These are phyloP conservation scores for Microdochium trichocladiopsis DNA, from an alignment of 2,329 filamentous ascomycete genomes.

Conservation along the genomic window DNA sequence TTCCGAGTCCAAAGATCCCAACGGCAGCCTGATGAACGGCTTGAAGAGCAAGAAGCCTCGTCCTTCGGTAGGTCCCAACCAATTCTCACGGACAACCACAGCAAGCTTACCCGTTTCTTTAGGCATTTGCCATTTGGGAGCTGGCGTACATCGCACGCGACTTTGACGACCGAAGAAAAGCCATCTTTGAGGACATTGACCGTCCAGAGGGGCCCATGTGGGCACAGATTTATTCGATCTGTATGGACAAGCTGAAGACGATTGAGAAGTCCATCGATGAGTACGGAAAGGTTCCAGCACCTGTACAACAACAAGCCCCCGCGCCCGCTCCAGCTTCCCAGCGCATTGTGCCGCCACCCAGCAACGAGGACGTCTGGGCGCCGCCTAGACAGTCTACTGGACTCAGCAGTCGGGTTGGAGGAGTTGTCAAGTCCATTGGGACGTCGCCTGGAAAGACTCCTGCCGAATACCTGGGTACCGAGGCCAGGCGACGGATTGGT, in stretches of 20 bases:
- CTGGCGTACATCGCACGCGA: constrained; percentile 70
- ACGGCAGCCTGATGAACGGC: constrained; percentile 79
- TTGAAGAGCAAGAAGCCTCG: constrained; percentile 76
- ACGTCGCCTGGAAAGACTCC: constrained; percentile 41
- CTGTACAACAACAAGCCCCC: constrained; percentile 8
- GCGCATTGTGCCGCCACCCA: constrained; percentile 30
- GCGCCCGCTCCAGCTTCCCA: constrained; percentile 23
- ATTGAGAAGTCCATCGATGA: constrained; percentile 62
- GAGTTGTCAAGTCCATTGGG: constrained; percentile 33
- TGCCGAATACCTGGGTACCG: constrained; percentile 39
- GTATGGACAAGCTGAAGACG: constrained; percentile 60
- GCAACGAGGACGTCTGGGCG: constrained; percentile 37
- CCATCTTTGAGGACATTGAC: constrained; percentile 83
- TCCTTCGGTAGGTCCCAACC: constrained; percentile 48
- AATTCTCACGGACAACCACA: constrained; percentile 6
- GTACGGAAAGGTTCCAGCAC: constrained; percentile 39
- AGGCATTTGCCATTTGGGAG: constrained; percentile 89
- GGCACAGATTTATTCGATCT: constrained; percentile 67
- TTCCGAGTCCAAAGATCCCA: constrained; percentile 80
- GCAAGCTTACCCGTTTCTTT: neutral
- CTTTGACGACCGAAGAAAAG: constrained; percentile 68
- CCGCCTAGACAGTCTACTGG: constrained; percentile 26
- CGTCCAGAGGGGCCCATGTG: constrained; percentile 73
- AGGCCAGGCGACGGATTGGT: constrained; percentile 41
- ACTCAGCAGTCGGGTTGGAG: constrained; percentile 36